phyloP scores from a whole-genome alignment of 306 rosid species.

The Vachellia collinsii region DNA sequence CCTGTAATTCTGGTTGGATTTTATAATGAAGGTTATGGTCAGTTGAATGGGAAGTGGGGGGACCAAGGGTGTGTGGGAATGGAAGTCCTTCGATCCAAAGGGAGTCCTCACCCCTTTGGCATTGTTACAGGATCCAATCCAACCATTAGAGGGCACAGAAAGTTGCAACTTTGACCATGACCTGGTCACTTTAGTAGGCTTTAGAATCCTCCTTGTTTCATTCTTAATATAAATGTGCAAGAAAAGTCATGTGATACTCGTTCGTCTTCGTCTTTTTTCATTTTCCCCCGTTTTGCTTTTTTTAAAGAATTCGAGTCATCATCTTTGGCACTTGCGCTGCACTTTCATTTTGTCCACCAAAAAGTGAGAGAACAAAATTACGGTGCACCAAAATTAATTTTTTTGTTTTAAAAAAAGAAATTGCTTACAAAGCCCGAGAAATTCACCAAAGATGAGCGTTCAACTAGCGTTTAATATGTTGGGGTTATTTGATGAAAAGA shows the following conservation, averaged over 20 bases:
- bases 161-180: constrained; percentile 19
- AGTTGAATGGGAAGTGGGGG: background rate
- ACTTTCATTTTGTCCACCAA: background rate
- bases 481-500: too few species aligned
- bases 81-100: background rate
- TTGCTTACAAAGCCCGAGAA: background rate
- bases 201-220: background rate
- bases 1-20: background rate
- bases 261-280: background rate
- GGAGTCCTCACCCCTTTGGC: background rate
- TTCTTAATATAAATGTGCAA: background rate
- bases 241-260: background rate
- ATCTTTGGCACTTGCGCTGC: background rate
- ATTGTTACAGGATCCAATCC: background rate
- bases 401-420: background rate
- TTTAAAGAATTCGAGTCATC: background rate
- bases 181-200: background rate
- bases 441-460: too few species aligned
- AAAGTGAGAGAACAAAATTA: background rate
- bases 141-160: background rate
- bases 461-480: too few species aligned
- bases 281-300: background rate
- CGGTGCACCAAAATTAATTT: background rate
- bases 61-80: background rate
- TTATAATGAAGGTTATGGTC: background rate